phyloP scores from a whole-genome alignment of 192 early-diverging fungal species.

The Allomyces macrogynus region DNA sequence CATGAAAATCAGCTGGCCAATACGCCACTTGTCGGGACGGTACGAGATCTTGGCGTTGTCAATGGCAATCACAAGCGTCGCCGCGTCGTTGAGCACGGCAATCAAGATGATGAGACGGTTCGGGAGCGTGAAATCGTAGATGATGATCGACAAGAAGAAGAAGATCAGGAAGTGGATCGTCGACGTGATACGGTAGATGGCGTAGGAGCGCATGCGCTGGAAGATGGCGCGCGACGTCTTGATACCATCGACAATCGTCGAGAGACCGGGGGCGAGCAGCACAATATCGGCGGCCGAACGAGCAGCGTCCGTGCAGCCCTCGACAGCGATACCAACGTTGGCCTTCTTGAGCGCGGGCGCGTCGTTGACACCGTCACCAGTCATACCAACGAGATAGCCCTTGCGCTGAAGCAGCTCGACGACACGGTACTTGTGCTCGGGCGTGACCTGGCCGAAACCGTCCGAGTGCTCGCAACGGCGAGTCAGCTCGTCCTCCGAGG shows the following conservation, averaged over 20 bases:
- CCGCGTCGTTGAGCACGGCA: constrained; percentile 78
- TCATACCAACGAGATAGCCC: constrained; percentile 77
- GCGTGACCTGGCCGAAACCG: constrained; percentile 93
- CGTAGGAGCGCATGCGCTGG: constrained; percentile 85
- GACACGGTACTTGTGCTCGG: constrained; percentile 95
- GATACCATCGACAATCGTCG: constrained; percentile 83
- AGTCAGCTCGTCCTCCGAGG: constrained; percentile 60
- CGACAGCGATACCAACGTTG: constrained; percentile 90
- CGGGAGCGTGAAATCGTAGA: constrained; percentile 59
- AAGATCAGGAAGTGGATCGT: constrained; percentile 90
- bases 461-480: constrained; percentile 70
- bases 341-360: constrained; percentile 93
- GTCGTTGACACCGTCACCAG: constrained; percentile 95
- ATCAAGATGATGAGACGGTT: constrained; percentile 68
- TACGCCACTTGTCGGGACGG: constrained; percentile 82
- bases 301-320: constrained; percentile 88
- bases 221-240: constrained; percentile 79
- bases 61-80: constrained; percentile 74
- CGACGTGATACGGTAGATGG: constrained; percentile 84
- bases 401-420: constrained; percentile 83
- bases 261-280: constrained; percentile 65
- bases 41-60: constrained; percentile 83
- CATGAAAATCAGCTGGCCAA: constrained; percentile 72
- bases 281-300: constrained; percentile 91
- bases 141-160: constrained; percentile 78